Base-by-base conservation (phyloP, 2,329 filamentous ascomycete genomes). In the Bipolaris cookei region DNA sequence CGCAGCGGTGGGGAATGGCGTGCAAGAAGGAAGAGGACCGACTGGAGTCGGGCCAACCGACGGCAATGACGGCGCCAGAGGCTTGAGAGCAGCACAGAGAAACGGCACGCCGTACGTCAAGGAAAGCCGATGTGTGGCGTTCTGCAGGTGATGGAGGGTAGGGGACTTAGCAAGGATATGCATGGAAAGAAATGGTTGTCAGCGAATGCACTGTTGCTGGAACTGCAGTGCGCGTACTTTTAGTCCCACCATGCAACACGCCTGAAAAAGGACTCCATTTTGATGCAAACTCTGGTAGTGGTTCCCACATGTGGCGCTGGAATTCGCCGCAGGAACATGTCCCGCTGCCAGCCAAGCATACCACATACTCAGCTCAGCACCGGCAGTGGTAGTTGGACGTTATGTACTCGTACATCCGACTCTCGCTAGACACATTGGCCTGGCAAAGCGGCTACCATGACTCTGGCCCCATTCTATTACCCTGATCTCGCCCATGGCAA, bases 111-210 rank as follows among this genome's bases (percentile, higher is more conserved):
- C 59, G 68, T 66, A 70, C 62, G 62, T 70, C 68, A 66, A 70
- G 65, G 65, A 64, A 67, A 72, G 68, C 67, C 70, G 68, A 73
- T 71, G 66, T 70, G 73, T 75, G 73, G 73, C 72, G 73, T 72
- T 58, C 57, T 64, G 60, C 63, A 59, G 67, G 63, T 64, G 65
- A 69, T 67, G 69, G 69, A 70, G 68, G 68, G 63, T 65, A 56
- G 51, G 53, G 59, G 54, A 54, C 34, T 43, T 65, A 63, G 64
- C 72, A 75, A 71, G 71, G 73, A 73, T 74, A 65, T 69, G 73
- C 73, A 72, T 75, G 67, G 67, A 64, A 58, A 50, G 54, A 58
- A 60, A 66, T 58, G 58, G 65, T 61, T 68, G 69, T 72, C 69
- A 73, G 65, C 70, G 72, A 68, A 61, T 63, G 58, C 64, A 57